Evolutionary conservation across 129 eudicot genomes (phyloP).

Genomic region (Artemisia tridentata): DNA sequence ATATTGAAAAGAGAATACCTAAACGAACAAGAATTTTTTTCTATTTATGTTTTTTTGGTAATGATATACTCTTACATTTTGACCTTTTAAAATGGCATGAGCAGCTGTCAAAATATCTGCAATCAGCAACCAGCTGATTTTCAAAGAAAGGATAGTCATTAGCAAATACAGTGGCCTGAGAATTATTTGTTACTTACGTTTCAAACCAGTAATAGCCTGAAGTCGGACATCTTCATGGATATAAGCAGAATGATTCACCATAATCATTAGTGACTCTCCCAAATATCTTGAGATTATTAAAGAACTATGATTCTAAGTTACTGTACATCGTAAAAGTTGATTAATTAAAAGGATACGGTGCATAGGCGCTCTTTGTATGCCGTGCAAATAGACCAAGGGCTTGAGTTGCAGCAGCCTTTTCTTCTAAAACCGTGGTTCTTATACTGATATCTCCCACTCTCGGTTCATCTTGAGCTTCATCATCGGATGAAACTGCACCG

Average conservation of each 20-base stretch:
- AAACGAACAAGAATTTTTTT: not conserved
- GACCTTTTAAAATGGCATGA: constrained; percentile 62
- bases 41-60: not conserved
- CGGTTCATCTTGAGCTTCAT: constrained; percentile 94
- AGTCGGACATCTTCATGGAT: constrained; percentile 96
- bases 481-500: constrained; percentile 91
- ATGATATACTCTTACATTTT: constrained; percentile 51
- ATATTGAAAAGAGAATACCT: not conserved
- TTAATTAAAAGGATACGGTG: constrained; percentile 75
- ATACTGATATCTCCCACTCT: constrained; percentile 78
- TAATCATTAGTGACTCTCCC: constrained; percentile 80
- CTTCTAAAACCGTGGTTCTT: constrained; percentile 89
- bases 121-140: constrained; percentile 24
- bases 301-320: constrained; percentile 26
- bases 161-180: too few relatives aligned
- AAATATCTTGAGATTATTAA: constrained; percentile 67
- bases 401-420: constrained; percentile 97
- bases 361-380: constrained; percentile 77
- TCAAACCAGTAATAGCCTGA: constrained; percentile 73
- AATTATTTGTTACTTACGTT: constrained; percentile 52
- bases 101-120: constrained; percentile 85
- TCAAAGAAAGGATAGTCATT: constrained; percentile 9
- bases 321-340: not conserved
- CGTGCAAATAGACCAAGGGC: constrained; percentile 86
- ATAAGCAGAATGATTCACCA: constrained; percentile 71